Evolutionary conservation across 2,329 filamentous ascomycete species (phyloP), one percentile per base, ranked within the genome.

Genomic region (Fusarium hainanense): DNA sequence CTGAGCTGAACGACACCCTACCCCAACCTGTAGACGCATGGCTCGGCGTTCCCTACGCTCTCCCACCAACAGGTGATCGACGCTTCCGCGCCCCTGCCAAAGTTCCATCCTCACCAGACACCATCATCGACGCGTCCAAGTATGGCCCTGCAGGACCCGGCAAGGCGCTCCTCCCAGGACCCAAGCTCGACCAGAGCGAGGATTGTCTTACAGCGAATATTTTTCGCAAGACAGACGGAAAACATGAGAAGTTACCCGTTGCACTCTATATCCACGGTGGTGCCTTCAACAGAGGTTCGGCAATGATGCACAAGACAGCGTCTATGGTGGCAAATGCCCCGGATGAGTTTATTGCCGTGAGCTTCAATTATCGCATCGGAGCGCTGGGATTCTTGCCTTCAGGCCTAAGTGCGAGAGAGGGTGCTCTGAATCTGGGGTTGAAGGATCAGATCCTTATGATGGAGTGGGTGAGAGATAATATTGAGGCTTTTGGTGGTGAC

Each of bases 381-480:
- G 85, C 85, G 6, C 82, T 90, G 72, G 90, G 90, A 0, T 91
- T 92, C 74, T 73, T 91, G n/a, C 68, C 2, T 87, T 92, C 77
- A 68, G 90, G 34, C 16, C 83, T 75, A 1, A 75, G 69, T 83
- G 25, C 88, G 78, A 56, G 76, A 71, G 85, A 86, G 52, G 88
- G 88, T 0, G 72, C 83, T 16, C 80, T 89, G 4, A 90, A 90
- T 66, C 58, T 74, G 71, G 88, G 88, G 1, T 75, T 88, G 4
- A 80, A 81, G 54, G 87, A 89, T 65, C 86, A 88, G 72, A 78
- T 82, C 3, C 60, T 83, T 1, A 76, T 84, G 12, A 77, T 88
- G n/a, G 77, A 83, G 32, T 88, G 86, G 87, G 82, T 88, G 3
- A 81, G 83, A 52, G 83, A 86, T 30, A 88, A 88, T 62, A 86